A percentile compares a stretch with the other conserved stretches of the same genome.
Conservation (phyloP, 768 basidiomycete genomes). For the Scleroderma citrinum region DNA sequence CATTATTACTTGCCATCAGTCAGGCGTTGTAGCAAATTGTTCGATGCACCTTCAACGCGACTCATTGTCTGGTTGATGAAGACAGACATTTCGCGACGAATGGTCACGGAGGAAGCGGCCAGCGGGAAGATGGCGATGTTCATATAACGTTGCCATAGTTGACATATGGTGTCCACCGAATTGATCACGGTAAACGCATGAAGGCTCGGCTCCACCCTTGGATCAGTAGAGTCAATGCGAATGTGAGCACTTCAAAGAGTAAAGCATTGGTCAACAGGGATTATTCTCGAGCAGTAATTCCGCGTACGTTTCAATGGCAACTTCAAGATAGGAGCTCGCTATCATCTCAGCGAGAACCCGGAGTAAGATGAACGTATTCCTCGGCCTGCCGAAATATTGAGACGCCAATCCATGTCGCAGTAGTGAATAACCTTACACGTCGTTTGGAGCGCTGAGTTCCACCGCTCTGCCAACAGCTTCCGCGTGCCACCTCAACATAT, state of each 20-base stretch:
- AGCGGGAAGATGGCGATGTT: constrained; percentile 87
- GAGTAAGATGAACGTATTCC: constrained; percentile 79
- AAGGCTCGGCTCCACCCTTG: constrained; percentile 76
- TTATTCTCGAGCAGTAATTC: not conserved
- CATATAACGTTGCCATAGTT: constrained; percentile 96
- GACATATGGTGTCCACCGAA: constrained; percentile 80
- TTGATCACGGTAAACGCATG: constrained; percentile 59
- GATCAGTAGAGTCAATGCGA: constrained; percentile 66
- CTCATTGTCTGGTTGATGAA: constrained; percentile 88
- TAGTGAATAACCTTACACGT: constrained; percentile 58
- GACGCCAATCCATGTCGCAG: not conserved
- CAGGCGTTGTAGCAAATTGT: constrained; percentile 71
- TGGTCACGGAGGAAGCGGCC: constrained; percentile 77
- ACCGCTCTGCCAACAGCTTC: constrained; percentile 94
- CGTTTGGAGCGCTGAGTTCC: constrained; percentile 74
- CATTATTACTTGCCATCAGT: constrained; percentile 59
- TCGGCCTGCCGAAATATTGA: constrained; percentile 51
- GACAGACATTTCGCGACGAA: constrained; percentile 85
- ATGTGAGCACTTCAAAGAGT: constrained; percentile 50
- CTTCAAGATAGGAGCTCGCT: constrained; percentile 78
- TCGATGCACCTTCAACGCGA: constrained; percentile 78
- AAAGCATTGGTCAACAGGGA: constrained; percentile 3
- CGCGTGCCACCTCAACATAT: constrained; percentile 96
- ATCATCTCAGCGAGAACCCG: constrained; percentile 85
- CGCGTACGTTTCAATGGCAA: constrained; percentile 89